A percentile compares a stretch with the other conserved stretches of the same genome.
These are phyloP conservation scores for Cyberlindnera maritima DNA, from an alignment of 805 yeast species.

Conservation along the genomic window DNA sequence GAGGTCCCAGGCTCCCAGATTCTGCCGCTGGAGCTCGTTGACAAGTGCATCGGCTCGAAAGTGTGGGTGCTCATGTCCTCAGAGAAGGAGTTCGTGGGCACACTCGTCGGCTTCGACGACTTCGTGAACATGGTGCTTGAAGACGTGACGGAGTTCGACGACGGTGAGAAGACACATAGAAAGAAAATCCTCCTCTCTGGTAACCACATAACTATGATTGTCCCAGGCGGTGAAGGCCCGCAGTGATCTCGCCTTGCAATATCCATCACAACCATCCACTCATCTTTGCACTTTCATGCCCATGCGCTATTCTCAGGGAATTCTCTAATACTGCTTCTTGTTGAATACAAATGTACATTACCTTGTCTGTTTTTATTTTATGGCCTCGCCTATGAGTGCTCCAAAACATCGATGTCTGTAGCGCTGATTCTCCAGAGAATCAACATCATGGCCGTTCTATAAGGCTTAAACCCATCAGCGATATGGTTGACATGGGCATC, in stretches of 20 bases:
- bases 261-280: neutral
- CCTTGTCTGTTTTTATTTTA: too few relatives aligned
- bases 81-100: constrained; percentile 82
- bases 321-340: neutral
- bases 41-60: constrained; percentile 77
- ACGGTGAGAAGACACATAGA: constrained; percentile 43
- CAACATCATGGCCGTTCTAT: constrained; percentile 64
- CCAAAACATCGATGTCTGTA: constrained; percentile 32
- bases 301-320: too few relatives aligned
- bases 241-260: constrained; percentile 2
- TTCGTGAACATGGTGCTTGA: constrained; percentile 88
- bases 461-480: constrained; percentile 63
- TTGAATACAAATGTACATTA: constrained; percentile 3
- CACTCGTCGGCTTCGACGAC: constrained; percentile 89
- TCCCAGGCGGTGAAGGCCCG: constrained; percentile 48
- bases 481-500: constrained; percentile 54
- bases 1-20: constrained; percentile 14
- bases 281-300: too few relatives aligned
- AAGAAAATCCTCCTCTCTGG: constrained; percentile 70
- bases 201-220: constrained; percentile 67
- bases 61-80: constrained; percentile 66
- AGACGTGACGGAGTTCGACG: constrained; percentile 66
- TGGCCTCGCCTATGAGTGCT: neutral
- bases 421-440: constrained; percentile 70
- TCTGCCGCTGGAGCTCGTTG: constrained; percentile 82